phyloP scores from a whole-genome alignment of 164 flowering plant genomes.

The Chloranthus sessilifolius region DNA sequence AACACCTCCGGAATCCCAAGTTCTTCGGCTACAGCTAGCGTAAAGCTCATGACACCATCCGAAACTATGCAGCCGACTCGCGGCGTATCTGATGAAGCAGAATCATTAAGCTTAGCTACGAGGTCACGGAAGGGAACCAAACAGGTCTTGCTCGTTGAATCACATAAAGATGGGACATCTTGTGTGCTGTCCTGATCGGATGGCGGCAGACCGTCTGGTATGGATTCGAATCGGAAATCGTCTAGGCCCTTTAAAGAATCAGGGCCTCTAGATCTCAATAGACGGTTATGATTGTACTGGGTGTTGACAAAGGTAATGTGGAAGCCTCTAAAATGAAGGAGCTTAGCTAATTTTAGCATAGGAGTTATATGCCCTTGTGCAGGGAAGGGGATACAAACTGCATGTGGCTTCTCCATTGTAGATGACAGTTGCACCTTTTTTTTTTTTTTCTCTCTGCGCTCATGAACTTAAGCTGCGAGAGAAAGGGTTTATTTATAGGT shows the following conservation, averaged over 20 bases:
- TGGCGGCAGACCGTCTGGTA: slow-evolving; percentile 36
- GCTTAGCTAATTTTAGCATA: slow-evolving; percentile 10
- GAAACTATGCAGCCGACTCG: slow-evolving; percentile 28
- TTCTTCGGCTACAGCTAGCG: slow-evolving; percentile 26
- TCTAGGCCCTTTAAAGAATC: slow-evolving; percentile 1
- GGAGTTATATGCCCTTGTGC: slow-evolving; percentile 23
- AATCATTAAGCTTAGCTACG: slow-evolving; percentile 17
- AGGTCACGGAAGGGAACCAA: slow-evolving; percentile 26
- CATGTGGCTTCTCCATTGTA: slow-evolving; percentile 22
- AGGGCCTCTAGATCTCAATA: slow-evolving; percentile 9
- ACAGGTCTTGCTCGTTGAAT: slow-evolving; percentile 15
- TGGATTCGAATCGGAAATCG: slow-evolving; percentile 26
- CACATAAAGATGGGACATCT: slow-evolving; percentile 24
- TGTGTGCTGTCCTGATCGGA: slow-evolving; percentile 30
- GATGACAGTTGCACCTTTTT: no score
- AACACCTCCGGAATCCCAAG: slow-evolving; percentile 24
- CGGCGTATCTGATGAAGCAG: slow-evolving; percentile 9
- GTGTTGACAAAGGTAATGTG: slow-evolving; percentile 23
- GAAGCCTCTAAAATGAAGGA: slow-evolving; percentile 23
- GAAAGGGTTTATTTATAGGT: no score
- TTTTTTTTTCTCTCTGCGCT: no score
- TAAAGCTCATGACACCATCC: slow-evolving; percentile 32
- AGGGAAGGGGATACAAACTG: slow-evolving; percentile 20
- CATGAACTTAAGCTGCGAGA: no score
- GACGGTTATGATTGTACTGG: slow-evolving; percentile 11